Conservation (phyloP, 2,329 filamentous ascomycete genomes). For the Neoascochyta sp. region DNA sequence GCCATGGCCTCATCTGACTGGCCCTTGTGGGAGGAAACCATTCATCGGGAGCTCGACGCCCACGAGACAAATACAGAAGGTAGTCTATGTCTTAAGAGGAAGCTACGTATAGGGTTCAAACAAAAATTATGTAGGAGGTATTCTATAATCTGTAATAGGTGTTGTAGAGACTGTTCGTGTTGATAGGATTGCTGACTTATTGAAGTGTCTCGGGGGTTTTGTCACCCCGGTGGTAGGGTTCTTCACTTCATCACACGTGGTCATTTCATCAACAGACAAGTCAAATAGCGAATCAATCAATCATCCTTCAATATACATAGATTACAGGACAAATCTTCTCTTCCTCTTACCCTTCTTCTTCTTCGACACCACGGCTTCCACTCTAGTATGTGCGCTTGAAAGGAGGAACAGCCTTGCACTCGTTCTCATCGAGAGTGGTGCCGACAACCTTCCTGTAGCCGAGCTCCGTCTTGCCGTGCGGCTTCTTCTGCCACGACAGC, state of each 20-base stretch:
- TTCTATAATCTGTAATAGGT: too few species aligned
- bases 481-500: constrained; percentile 88
- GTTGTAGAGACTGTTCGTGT: too few species aligned
- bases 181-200: too few species aligned
- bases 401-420: constrained; percentile 93
- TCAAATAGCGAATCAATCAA: constrained; percentile 11
- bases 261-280: background rate
- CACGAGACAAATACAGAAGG: too few species aligned
- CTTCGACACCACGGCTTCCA: background rate
- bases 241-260: background rate
- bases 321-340: constrained; percentile 24
- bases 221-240: too few species aligned
- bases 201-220: too few species aligned
- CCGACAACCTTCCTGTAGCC: constrained; percentile 79
- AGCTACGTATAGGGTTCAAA: too few species aligned
- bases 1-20: too few species aligned
- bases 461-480: constrained; percentile 82
- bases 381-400: constrained; percentile 89
- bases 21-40: too few species aligned
- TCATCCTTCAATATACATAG: constrained; percentile 34
- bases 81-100: too few species aligned
- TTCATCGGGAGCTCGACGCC: too few species aligned
- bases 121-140: too few species aligned
- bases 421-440: constrained; percentile 84
- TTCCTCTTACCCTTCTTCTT: constrained; percentile 3